phyloP scores from a whole-genome alignment of 345 rosid genomes.

The Citropsis articulata region DNA sequence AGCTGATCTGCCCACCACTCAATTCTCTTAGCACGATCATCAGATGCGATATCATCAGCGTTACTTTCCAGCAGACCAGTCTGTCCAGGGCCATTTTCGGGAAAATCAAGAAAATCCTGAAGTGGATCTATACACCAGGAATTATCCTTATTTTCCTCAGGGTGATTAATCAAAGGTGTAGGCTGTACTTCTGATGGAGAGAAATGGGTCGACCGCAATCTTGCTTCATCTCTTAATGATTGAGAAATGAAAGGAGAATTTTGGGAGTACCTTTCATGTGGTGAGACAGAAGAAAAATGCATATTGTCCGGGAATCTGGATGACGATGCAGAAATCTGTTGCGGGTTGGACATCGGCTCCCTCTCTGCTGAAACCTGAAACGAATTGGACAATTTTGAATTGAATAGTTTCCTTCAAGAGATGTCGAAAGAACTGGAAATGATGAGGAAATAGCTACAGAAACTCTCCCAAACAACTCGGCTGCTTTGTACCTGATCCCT shows the following conservation, averaged over 20 bases:
- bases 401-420: slow-evolving; percentile 32
- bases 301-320: slow-evolving; percentile 31
- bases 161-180: slow-evolving; percentile 23
- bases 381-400: slow-evolving; percentile 32
- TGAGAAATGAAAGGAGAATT: slow-evolving; percentile 43
- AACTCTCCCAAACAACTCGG: slow-evolving; percentile 16
- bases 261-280: slow-evolving; percentile 33
- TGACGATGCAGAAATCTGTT: slow-evolving; percentile 37
- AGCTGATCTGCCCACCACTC: slow-evolving; percentile 69
- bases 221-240: slow-evolving; percentile 28
- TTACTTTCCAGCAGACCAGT: slow-evolving; percentile 44
- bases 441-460: slow-evolving; percentile 40
- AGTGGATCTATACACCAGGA: slow-evolving; percentile 55
- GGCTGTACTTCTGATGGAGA: slow-evolving; percentile 35
- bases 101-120: slow-evolving; percentile 45
- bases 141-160: slow-evolving; percentile 42
- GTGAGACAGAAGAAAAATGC: slow-evolving; percentile 30
- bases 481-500: slow-evolving; percentile 16
- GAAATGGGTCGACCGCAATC: slow-evolving; percentile 26
- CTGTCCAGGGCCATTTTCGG: slow-evolving; percentile 41
- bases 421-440: slow-evolving; percentile 37
- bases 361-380: slow-evolving; percentile 46
- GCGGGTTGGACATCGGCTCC: slow-evolving; percentile 42
- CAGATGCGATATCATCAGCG: slow-evolving; percentile 34
- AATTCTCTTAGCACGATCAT: slow-evolving; percentile 36